Percentiles rank a stretch among this genome's conserved stretches.
phyloP scores from a whole-genome alignment of 805 yeast species.

The Middelhovenomyces tepae region DNA sequence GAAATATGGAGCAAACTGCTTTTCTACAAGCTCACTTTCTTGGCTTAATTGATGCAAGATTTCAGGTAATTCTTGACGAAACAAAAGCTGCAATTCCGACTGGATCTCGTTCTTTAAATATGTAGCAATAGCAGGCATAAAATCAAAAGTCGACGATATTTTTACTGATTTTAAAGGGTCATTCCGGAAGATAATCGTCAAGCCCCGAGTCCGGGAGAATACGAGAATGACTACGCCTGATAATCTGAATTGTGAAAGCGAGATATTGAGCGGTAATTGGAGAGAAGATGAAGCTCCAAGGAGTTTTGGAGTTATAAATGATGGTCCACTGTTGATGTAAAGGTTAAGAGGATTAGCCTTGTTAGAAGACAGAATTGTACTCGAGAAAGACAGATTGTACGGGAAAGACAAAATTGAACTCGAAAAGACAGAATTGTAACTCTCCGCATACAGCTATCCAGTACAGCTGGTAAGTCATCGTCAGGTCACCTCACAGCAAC shows the following conservation, averaged over 20 bases:
- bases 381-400: too few species aligned
- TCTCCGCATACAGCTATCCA: too few species aligned
- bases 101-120: conserved; percentile 19
- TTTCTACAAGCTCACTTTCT: conserved; percentile 10
- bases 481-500: too few species aligned
- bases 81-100: conserved; percentile 20
- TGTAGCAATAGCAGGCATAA: conserved; percentile 23
- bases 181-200: conserved; percentile 23
- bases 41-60: conserved; percentile 22
- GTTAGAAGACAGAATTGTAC: too few species aligned
- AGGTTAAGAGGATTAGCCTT: too few species aligned
- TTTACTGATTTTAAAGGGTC: conserved; percentile 23
- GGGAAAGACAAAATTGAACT: too few species aligned
- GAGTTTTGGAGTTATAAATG: conserved; percentile 21
- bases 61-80: conserved; percentile 28
- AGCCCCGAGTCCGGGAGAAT: conserved; percentile 22
- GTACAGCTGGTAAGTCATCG: too few species aligned
- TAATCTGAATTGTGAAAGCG: conserved; percentile 16
- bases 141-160: conserved; percentile 24
- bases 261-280: conserved; percentile 23
- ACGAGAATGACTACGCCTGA: conserved; percentile 23
- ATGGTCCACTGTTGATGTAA: too few species aligned
- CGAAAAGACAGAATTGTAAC: too few species aligned
- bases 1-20: conserved; percentile 17
- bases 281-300: conserved; percentile 20